phyloP scores from a whole-genome alignment of 73 alveolate genomes.

The Breviolum minutum region DNA sequence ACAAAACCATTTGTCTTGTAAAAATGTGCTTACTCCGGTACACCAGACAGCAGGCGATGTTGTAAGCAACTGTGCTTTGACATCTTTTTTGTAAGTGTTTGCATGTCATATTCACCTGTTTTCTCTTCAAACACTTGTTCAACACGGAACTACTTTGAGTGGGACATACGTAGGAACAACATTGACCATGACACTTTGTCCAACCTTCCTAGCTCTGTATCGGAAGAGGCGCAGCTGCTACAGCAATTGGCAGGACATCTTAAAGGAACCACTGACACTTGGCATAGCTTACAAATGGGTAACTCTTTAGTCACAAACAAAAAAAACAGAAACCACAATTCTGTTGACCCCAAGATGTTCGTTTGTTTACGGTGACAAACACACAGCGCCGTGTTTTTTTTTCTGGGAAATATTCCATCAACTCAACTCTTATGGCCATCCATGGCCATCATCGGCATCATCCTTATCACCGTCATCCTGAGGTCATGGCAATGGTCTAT shows the following conservation, averaged over 20 bases:
- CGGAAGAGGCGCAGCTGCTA: conserved; percentile 15
- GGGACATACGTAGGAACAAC: not conserved
- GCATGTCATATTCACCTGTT: no score
- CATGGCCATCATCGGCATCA: not conserved
- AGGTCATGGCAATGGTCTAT: conserved; percentile 84
- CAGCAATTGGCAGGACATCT: conserved; percentile 32
- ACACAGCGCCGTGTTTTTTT: not conserved
- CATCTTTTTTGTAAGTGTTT: no score
- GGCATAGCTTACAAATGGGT: not conserved
- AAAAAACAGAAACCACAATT: not conserved
- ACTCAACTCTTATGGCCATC: not conserved
- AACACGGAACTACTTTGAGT: no score
- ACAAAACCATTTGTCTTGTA: no score
- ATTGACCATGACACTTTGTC: not conserved
- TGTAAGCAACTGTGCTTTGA: no score
- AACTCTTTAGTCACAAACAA: no score
- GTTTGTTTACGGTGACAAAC: no score
- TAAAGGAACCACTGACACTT: conserved; percentile 47
- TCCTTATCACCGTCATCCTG: not conserved
- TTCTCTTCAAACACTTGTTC: no score
- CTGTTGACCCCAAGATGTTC: not conserved
- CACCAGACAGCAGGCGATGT: no score
- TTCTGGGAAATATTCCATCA: not conserved
- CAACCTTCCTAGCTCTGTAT: not conserved
- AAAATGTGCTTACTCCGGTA: no score